These are phyloP conservation scores for Colletotrichum euphorbiae DNA, from an alignment of 2,329 filamentous ascomycete genomes.

Conservation along the genomic window DNA sequence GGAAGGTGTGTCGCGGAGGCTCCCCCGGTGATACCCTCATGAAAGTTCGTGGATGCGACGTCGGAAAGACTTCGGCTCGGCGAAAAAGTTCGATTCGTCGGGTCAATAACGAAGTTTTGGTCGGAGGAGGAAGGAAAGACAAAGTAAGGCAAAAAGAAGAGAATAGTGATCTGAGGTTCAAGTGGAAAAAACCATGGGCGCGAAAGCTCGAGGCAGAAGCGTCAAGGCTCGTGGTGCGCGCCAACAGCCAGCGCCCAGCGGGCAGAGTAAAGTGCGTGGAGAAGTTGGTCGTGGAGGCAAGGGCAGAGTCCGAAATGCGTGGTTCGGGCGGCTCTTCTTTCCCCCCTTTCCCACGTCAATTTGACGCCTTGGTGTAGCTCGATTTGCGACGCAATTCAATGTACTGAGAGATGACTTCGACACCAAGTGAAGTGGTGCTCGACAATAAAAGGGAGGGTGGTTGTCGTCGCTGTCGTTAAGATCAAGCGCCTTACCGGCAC, in stretches of 20 bases:
- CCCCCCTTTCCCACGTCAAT: not conserved
- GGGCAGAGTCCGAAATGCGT: slow-evolving; percentile 23
- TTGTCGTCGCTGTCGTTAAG: not conserved
- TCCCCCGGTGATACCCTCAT: slow-evolving; percentile 38
- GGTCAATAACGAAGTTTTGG: not conserved
- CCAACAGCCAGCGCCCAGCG: slow-evolving; percentile 20
- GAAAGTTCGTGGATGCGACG: slow-evolving; percentile 37
- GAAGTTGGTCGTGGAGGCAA: slow-evolving; percentile 36
- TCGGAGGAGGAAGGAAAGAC: not conserved
- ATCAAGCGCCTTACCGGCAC: not conserved
- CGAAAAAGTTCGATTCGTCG: not conserved
- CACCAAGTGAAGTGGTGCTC: not conserved
- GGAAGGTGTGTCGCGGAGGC: slow-evolving; percentile 24
- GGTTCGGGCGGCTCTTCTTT: slow-evolving; percentile 3
- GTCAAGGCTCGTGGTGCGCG: slow-evolving; percentile 36
- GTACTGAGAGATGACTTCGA: too few relatives aligned
- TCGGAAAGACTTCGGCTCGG: slow-evolving; percentile 25
- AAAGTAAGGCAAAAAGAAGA: slow-evolving; percentile 12
- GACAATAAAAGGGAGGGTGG: not conserved
- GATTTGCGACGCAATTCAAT: too few relatives aligned
- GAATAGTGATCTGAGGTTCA: slow-evolving; percentile 6
- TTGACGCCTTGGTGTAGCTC: not conserved
- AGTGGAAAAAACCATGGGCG: slow-evolving; percentile 33
- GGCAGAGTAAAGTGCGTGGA: slow-evolving; percentile 34
- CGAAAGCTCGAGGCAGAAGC: slow-evolving; percentile 36